Evolutionary conservation across 441 rosid species (phyloP).

Genomic region (Corymbia citriodora): DNA sequence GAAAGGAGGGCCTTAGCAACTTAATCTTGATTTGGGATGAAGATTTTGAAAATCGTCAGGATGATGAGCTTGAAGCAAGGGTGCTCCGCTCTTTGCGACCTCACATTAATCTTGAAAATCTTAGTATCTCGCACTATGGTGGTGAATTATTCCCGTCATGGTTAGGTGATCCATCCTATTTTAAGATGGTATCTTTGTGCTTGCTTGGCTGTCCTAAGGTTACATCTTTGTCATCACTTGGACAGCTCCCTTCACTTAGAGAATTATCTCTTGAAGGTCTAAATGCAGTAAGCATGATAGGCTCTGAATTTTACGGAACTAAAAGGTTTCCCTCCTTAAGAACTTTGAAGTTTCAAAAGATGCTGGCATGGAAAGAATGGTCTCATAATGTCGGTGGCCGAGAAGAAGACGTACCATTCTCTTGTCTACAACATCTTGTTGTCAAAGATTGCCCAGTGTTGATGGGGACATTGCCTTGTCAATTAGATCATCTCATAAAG

Average conservation of each 20-base stretch:
- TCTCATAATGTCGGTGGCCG: accelerated
- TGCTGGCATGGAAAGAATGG: neutral
- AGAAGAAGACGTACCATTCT: neutral
- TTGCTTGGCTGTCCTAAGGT: accelerated
- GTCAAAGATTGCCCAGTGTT: accelerated
- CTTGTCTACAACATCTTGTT: neutral
- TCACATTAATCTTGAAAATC: too few species aligned
- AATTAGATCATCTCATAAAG: neutral
- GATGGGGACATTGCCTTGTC: neutral
- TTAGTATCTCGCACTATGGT: accelerated
- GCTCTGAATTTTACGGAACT: too few species aligned
- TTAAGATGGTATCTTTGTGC: too few species aligned
- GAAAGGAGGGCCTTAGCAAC: too few species aligned
- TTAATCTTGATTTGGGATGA: accelerated
- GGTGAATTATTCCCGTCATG: too few species aligned
- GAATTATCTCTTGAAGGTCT: too few species aligned
- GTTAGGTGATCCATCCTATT: too few species aligned
- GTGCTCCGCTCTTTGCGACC: accelerated
- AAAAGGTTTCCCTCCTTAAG: neutral
- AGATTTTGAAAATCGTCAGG: accelerated
- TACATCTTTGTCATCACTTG: accelerated
- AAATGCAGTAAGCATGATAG: too few species aligned
- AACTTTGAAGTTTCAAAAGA: neutral
- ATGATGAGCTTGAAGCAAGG: accelerated
- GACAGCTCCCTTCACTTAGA: too few species aligned